A percentile compares a stretch with the other conserved stretches of the same genome.
Conservation (phyloP, 345 rosid genomes). For the Ailanthus altissimus region DNA sequence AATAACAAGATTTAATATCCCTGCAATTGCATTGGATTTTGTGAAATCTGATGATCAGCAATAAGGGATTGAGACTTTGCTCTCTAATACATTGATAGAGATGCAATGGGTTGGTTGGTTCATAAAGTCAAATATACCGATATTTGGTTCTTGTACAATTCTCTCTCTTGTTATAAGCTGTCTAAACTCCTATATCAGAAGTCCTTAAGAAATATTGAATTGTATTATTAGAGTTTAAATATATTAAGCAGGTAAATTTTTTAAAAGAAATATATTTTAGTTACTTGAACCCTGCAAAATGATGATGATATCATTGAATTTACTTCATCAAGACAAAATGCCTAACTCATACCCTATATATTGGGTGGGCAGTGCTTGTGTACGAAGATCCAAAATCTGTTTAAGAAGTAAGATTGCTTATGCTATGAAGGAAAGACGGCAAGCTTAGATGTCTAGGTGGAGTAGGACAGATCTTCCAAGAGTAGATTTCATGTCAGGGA, state of each 20-base stretch:
- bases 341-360: neutral
- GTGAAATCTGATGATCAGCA: neutral
- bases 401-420: neutral
- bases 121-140: neutral
- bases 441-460: neutral
- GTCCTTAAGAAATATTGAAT: neutral
- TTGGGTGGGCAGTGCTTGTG: neutral
- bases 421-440: neutral
- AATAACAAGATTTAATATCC: neutral
- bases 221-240: neutral
- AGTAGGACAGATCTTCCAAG: neutral
- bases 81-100: neutral
- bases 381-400: neutral
- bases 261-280: neutral
- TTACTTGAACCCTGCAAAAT: neutral
- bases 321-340: neutral
- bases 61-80: neutral
- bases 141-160: neutral
- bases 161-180: neutral
- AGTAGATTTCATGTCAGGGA: neutral
- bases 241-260: neutral
- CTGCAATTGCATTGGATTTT: neutral
- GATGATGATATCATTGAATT: neutral
- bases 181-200: neutral
- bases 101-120: neutral